Evolutionary conservation across 2,329 filamentous ascomycete genomes (phyloP), one percentile per base, ranked within the genome.

Genomic region (Epichloe gansuensis): DNA sequence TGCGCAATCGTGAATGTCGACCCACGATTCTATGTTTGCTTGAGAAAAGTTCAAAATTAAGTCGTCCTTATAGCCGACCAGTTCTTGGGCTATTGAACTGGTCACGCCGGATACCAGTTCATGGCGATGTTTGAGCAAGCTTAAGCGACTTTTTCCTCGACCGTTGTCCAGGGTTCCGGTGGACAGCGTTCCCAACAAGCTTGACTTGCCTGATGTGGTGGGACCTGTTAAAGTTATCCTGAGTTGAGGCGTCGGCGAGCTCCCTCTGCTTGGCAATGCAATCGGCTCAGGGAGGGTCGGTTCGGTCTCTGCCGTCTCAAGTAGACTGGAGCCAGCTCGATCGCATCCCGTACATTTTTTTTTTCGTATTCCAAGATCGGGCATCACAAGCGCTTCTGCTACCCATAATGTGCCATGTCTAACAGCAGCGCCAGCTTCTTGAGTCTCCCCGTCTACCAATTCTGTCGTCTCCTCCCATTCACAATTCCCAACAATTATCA

Each of bases 51-150:
- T 97, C 61, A 95, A 74, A 40, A 93, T 75, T 9, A 63, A 63
- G 27, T 63, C 63, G 4, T 73, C 70, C 42, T 77, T 75, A 64
- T 97, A 98, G 7, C 93, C 93, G 55, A 98, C 79, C 9, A 98
- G 74, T 65, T 97, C 93, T 62, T 96, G 91, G 0, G 93, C 88
- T 44, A 98, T 85, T 5, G 91, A 97, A 63, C 89, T 96, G 1
- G 93, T 98, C 56, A 95, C 77, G 0, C 93, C 93, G 2, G 91
- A 94, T 3, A 79, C 84, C 53, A 97, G 86, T 65, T 98, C 93
- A 64, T 98, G 93, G 11, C 87, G 82, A 67, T 98, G 93, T 64
- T 89, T 95, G 34, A 98, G 73, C 49, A 97, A 75, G 61, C 87
- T 91, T 27, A 96, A 74, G 50, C 93, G 81, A 63, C 89, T 95